phyloP scores from a whole-genome alignment of 2,329 filamentous ascomycete genomes.

The Xylariaceae sp. region DNA sequence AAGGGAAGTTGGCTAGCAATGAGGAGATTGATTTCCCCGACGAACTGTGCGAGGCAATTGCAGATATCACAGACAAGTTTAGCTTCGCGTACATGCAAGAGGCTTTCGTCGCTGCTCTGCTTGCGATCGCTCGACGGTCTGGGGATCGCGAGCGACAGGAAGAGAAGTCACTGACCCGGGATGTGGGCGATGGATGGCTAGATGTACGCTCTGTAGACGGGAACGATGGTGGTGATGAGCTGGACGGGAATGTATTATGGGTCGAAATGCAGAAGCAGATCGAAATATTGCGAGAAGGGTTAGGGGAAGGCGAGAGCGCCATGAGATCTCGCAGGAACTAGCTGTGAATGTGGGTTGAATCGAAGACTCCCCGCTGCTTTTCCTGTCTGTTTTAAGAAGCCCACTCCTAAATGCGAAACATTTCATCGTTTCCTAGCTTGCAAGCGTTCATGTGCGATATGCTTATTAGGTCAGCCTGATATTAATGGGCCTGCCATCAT shows the following conservation, averaged over 20 bases:
- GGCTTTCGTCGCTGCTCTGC: constrained; percentile 60
- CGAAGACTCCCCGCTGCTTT: background rate
- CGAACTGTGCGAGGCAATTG: constrained; percentile 54
- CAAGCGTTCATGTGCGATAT: too few relatives aligned
- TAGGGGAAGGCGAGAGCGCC: constrained; percentile 37
- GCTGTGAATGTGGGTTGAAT: background rate
- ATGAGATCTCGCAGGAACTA: background rate
- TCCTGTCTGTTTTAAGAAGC: background rate
- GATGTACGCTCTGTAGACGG: constrained; percentile 21
- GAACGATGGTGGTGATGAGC: constrained; percentile 32
- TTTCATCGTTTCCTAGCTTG: too few relatives aligned
- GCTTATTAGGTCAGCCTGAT: too few relatives aligned
- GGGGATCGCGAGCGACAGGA: constrained; percentile 13
- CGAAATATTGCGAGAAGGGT: constrained; percentile 55
- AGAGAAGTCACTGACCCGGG: constrained; percentile 29
- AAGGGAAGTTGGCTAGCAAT: constrained; percentile 51
- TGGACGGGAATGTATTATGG: constrained; percentile 55
- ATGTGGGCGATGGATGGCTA: constrained; percentile 37
- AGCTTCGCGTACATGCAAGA: constrained; percentile 69
- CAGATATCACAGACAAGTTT: constrained; percentile 60
- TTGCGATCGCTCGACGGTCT: constrained; percentile 48
- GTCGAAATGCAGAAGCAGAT: constrained; percentile 61
- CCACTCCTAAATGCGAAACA: too few relatives aligned
- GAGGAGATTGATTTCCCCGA: constrained; percentile 58
- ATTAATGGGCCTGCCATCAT: too few relatives aligned